Evolutionary conservation across 148 eudicot genomes (phyloP).

Genomic region (Silene latifolia): DNA sequence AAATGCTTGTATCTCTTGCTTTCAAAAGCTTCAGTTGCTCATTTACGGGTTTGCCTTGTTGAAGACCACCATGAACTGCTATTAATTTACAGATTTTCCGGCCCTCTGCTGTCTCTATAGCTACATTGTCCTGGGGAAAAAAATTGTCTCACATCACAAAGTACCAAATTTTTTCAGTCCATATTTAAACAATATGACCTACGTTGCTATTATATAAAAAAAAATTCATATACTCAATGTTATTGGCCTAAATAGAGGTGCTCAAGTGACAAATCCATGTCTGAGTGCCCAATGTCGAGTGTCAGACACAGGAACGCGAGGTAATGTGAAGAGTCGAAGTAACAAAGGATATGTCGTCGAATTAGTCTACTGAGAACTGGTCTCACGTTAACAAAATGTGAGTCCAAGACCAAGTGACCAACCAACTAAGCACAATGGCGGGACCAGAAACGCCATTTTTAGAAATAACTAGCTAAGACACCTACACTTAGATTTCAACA

Average conservation of each 20-base stretch:
- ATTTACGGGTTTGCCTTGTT: slow-evolving; percentile 48
- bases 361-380: background rate
- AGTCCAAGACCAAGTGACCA: background rate
- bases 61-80: slow-evolving; percentile 87
- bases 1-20: slow-evolving; percentile 61
- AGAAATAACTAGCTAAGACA: background rate
- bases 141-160: background rate
- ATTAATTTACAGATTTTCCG: slow-evolving; percentile 57
- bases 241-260: background rate
- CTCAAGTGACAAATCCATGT: background rate
- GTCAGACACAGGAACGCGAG: background rate
- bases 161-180: background rate
- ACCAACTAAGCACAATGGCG: too few relatives aligned
- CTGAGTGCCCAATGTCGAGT: background rate
- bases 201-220: background rate
- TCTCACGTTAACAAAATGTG: background rate
- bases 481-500: background rate
- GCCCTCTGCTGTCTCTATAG: slow-evolving; percentile 61
- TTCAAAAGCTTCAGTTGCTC: slow-evolving; percentile 67
- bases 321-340: background rate
- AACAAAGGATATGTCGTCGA: background rate
- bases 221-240: background rate
- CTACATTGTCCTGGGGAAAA: slow-evolving; percentile 55
- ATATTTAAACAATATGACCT: background rate
- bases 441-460: background rate